phyloP scores from a whole-genome alignment of 371 early-diverging fungal genomes.

The Nosema muscidifuracis region DNA sequence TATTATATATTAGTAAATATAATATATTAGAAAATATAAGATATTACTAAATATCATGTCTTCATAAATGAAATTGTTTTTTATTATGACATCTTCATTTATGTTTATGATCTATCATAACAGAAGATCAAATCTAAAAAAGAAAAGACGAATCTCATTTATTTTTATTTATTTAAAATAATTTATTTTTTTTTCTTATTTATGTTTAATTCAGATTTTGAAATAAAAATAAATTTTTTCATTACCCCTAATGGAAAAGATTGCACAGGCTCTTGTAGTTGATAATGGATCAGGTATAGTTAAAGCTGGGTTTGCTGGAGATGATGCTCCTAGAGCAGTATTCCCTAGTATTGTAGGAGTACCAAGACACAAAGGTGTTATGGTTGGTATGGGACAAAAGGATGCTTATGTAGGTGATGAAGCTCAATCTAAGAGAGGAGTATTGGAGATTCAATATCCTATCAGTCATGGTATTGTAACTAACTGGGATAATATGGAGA shows the following conservation, averaged over 20 bases:
- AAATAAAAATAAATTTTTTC: constrained; percentile 39
- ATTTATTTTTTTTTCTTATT: no score
- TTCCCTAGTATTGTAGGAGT: constrained; percentile 98
- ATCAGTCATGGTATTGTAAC: constrained; percentile 99
- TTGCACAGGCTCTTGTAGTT: constrained; percentile 67
- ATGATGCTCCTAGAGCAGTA: constrained; percentile 95
- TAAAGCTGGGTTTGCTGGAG: constrained; percentile 99
- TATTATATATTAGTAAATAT: no score
- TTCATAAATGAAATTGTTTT: no score
- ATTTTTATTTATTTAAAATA: no score
- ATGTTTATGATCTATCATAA: no score
- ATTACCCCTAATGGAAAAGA: constrained; percentile 50
- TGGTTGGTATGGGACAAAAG: constrained; percentile 99
- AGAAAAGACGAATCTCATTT: no score
- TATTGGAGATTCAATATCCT: constrained; percentile 94
- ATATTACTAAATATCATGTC: no score
- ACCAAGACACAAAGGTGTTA: constrained; percentile 94
- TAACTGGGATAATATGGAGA: constrained; percentile 99
- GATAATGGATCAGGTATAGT: constrained; percentile 99
- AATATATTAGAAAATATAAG: no score
- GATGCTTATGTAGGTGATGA: constrained; percentile 99
- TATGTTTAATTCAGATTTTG: no score
- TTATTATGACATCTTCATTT: no score
- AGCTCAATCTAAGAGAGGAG: constrained; percentile 98
- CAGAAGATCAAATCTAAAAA: no score